Evolutionary conservation across 2,329 filamentous ascomycete species (phyloP), one percentile per base, ranked within the genome.

Genomic region (Cladosporium sp.): DNA sequence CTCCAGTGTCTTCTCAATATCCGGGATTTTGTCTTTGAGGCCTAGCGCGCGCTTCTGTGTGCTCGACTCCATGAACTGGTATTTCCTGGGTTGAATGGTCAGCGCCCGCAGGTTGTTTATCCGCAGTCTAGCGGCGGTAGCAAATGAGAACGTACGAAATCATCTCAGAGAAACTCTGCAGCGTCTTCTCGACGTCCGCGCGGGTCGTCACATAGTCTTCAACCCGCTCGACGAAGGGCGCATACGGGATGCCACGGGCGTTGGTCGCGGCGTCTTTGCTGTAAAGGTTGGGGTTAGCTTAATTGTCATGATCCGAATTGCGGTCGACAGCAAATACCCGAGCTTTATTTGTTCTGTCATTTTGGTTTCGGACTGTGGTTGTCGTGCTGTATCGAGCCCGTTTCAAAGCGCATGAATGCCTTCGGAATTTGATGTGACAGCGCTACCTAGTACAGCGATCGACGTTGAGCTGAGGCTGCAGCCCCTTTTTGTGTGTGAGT

Each of bases 51-150:
- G 82, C 58, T 89, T 81, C 70, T 95, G 86, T 54, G 93, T 87
- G 71, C 95, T 97, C 68, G 86, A 78, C 74, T 97, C 90, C 93
- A 98, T 98, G 74, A 97, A 98, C 71, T 97, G 93, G 76, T 98
- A 98, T 79, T 98, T 98, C 63, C 90, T 95, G 68, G 69, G 67
- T 65, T 4, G 32, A 10, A 13, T 4, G 19, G 33, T 53, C 37
- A 53, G 44, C 16, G 28, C 14, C n/a, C 18, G n/a, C 48, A 28
- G 38, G 10, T 1, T 35, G 34, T 3, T 11, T 35, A 4, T 11
- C 4, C 9, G 33, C 33, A 34, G 3, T 34, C 13, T 31, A 43
- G 10, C 22, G 35, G 9, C 5, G 13, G n/a, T 13, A 4, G 16
- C 7, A 35, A 22, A 43, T 8, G 10, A 11, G 5, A 14, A 50